A percentile compares a stretch with the other conserved stretches of the same genome.
These are phyloP conservation scores for Salix koriyanagi DNA, from an alignment of 345 rosid genomes.

Conservation along the genomic window DNA sequence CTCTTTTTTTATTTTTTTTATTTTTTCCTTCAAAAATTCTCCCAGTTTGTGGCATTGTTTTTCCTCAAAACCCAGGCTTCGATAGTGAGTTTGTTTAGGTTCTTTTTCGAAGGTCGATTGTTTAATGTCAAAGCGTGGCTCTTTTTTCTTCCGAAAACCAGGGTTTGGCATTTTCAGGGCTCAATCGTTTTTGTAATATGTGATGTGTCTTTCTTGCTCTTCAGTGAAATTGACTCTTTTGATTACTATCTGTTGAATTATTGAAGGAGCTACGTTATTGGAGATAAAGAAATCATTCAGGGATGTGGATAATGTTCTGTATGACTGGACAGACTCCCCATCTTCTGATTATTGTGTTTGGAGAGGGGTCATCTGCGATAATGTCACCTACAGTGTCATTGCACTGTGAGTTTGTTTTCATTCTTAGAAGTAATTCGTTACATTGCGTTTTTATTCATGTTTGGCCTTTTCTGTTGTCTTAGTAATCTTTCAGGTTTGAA, in stretches of 20 bases:
- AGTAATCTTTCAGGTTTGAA: conserved; percentile 88
- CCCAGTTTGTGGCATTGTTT: no score
- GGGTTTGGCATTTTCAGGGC: background rate
- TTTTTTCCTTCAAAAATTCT: no score
- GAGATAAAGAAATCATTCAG: conserved; percentile 91
- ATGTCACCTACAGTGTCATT: conserved; percentile 72
- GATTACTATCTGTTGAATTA: background rate
- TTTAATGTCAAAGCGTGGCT: no score
- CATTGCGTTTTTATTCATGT: background rate
- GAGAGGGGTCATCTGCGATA: conserved; percentile 87
- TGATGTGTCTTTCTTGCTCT: no score
- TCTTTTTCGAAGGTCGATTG: no score
- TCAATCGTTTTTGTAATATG: no score
- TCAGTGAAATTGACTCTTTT: background rate
- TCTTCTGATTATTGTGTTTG: conserved; percentile 83
- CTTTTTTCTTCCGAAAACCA: no score
- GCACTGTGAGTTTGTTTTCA: conserved; percentile 59
- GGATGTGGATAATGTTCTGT: conserved; percentile 83
- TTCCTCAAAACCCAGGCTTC: no score
- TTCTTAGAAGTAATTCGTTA: background rate
- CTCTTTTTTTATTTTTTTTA: no score
- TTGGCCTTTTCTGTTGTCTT: conserved; percentile 18
- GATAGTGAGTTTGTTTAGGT: no score
- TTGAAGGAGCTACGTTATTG: conserved; percentile 64
- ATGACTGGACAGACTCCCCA: conserved; percentile 76